phyloP scores from a whole-genome alignment of 805 yeast genomes.

The Myxozyma neotropica region DNA sequence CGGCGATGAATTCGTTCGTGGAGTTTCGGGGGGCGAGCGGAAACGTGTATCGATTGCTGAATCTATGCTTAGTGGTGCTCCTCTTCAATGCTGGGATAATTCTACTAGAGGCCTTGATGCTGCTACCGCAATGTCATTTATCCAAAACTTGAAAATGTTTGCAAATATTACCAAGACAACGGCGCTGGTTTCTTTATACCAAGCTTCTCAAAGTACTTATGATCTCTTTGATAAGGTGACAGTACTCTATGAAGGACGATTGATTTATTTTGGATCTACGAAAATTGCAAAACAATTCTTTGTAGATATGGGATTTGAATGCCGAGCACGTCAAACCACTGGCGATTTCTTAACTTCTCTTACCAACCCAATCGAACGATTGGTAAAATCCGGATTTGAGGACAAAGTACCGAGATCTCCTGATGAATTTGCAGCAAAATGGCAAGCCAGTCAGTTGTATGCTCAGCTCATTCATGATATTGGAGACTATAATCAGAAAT shows the following conservation, averaged over 20 bases:
- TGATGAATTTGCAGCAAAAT: constrained; percentile 46
- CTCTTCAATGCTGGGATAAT: constrained; percentile 64
- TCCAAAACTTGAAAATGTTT: constrained; percentile 58
- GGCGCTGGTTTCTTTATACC: constrained; percentile 64
- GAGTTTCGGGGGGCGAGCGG: constrained; percentile 62
- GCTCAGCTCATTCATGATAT: constrained; percentile 48
- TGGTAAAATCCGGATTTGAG: constrained; percentile 49
- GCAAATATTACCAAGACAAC: constrained; percentile 54
- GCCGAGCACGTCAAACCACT: constrained; percentile 61
- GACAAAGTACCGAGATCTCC: constrained; percentile 54
- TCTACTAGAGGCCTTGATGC: constrained; percentile 73
- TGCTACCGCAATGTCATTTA: constrained; percentile 68
- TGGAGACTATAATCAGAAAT: constrained; percentile 42
- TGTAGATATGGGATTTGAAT: constrained; percentile 56
- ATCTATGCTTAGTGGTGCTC: constrained; percentile 51
- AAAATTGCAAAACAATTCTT: constrained; percentile 53
- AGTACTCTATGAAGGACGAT: constrained; percentile 58
- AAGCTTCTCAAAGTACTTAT: constrained; percentile 58
- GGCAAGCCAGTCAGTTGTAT: constrained; percentile 53
- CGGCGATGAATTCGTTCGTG: constrained; percentile 54
- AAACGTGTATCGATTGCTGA: constrained; percentile 60
- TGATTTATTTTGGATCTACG: constrained; percentile 56
- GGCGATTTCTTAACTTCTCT: constrained; percentile 38
- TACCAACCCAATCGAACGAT: constrained; percentile 58
- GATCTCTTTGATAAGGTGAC: constrained; percentile 57